phyloP scores from a whole-genome alignment of 2,329 filamentous ascomycete genomes.

The Penicillium paneum region DNA sequence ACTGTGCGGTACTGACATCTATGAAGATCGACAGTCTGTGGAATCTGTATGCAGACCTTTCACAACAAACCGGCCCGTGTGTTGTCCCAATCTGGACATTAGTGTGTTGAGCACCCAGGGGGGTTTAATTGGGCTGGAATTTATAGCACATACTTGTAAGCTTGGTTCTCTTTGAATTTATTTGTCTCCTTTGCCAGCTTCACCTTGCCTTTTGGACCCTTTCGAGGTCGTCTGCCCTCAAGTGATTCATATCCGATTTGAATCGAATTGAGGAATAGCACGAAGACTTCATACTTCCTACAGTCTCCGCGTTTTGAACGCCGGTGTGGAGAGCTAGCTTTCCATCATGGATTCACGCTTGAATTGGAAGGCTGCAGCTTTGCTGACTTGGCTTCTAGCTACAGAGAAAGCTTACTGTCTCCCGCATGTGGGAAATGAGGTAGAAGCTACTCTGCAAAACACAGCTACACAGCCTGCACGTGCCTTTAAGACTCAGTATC shows the following conservation, averaged over 20 bases:
- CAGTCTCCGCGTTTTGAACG: not conserved
- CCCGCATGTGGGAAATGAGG: slow-evolving; percentile 19
- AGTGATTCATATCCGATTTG: slow-evolving; percentile 6
- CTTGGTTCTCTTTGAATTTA: not conserved
- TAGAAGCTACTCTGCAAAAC: slow-evolving; percentile 9
- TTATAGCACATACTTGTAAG: slow-evolving; percentile 18
- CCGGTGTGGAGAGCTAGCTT: not conserved
- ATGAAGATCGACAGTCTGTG: slow-evolving; percentile 17
- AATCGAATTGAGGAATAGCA: slow-evolving; percentile 10
- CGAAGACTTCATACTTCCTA: not conserved
- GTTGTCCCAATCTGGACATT: slow-evolving; percentile 5
- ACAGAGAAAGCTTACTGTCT: slow-evolving; percentile 28
- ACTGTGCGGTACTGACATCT: slow-evolving; percentile 3
- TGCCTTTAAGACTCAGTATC: slow-evolving; percentile 37
- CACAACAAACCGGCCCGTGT: slow-evolving; percentile 16
- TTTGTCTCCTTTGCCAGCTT: not conserved
- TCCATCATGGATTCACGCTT: slow-evolving; percentile 20
- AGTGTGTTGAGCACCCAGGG: slow-evolving; percentile 1
- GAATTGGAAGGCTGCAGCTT: slow-evolving; percentile 25
- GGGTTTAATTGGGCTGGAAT: slow-evolving; percentile 11
- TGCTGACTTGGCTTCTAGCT: slow-evolving; percentile 38
- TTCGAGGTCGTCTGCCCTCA: slow-evolving; percentile 3
- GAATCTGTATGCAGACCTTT: slow-evolving; percentile 15
- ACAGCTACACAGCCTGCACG: slow-evolving; percentile 16
- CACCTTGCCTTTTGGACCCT: not conserved